Base-by-base conservation (phyloP, 2,329 filamentous ascomycete genomes). In the Ophiostoma sp. region DNA sequence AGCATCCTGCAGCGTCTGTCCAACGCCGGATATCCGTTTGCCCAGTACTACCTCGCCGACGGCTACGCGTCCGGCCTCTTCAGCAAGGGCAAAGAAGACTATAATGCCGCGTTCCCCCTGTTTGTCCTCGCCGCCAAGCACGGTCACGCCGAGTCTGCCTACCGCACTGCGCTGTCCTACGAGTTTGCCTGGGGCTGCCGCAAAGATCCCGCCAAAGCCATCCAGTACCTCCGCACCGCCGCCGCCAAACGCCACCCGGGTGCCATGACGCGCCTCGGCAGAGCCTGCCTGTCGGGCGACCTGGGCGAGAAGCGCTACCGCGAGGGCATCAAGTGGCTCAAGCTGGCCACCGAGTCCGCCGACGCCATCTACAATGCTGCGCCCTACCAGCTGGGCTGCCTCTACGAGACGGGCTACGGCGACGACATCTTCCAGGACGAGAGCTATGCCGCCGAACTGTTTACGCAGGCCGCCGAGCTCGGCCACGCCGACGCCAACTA, bases 141-240 rank as follows among this genome's bases (percentile, higher is more conserved):
- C 80, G 95, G 95, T 41, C 95, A 99, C 79, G 93, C 95, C 67
- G 95, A 99, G 82, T 95, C 95, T 70, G 94, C 90, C 48, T 99
- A 97, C 80, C 91, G 95, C 70, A 90, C 94, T 68, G 95, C 91
- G 20, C 84, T 99, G 70, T 97, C 94, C 82, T 98, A 98, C 81
- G 95, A 99, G 79, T 98, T 97, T 79, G 95, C 94, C 73, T 99
- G 95, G 95, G 95, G 95, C 57, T 96, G 90, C 76, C 89, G 93
- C 71, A 93, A 93, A 76, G 93, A 97, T 76, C 90, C 91, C 71
- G 88, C 90, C 67, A 97, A 97, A 80, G 94, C 95, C 62, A 91
- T 96, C 1, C 94, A 98, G 78, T 99, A 95, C 79, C 91, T 97
- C 77, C 90, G 94, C 69, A 90, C 91, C 73, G 91, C 94, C 11